Conservation (phyloP, 1,139 yeast species). For the Debaryomycetaceae sp. region DNA sequence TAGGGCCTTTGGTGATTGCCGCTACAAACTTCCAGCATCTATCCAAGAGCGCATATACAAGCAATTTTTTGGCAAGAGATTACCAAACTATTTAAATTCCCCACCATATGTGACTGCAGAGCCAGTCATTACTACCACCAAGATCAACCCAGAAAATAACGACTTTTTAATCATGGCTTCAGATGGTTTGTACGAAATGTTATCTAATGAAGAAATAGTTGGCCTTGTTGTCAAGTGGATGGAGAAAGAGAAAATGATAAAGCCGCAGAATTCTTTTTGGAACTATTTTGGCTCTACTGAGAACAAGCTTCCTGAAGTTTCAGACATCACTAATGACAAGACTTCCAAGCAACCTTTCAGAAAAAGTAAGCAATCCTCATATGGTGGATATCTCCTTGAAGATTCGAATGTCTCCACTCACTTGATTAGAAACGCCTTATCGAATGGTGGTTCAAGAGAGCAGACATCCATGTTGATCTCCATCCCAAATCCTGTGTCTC, state of each 20-base stretch:
- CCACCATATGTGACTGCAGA: constrained; percentile 98
- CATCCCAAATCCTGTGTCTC: constrained; percentile 89
- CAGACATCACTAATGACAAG: constrained; percentile 57
- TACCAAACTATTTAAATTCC: constrained; percentile 74
- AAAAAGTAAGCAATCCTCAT: constrained; percentile 36
- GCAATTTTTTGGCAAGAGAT: constrained; percentile 78
- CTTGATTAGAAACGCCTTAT: constrained; percentile 86
- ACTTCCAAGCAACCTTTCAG: constrained; percentile 46
- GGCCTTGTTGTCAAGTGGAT: constrained; percentile 94
- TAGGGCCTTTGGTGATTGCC: constrained; percentile 95
- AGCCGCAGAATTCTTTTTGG: constrained; percentile 52
- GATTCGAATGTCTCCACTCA: constrained; percentile 93
- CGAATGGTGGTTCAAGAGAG: constrained; percentile 82
- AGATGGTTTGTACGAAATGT: constrained; percentile 91
- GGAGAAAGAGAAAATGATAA: constrained; percentile 66
- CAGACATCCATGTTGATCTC: constrained; percentile 85
- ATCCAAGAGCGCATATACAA: constrained; percentile 73
- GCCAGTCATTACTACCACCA: constrained; percentile 86
- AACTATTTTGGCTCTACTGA: constrained; percentile 44
- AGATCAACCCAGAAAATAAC: constrained; percentile 65
- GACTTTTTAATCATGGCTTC: constrained; percentile 91
- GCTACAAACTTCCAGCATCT: constrained; percentile 75
- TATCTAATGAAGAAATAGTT: constrained; percentile 89
- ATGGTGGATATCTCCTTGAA: constrained; percentile 51
- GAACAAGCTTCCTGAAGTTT: constrained; percentile 58